Evolutionary conservation across 345 rosid species (phyloP), one percentile per base, ranked within the genome.

Genomic region (Cardamine chenopodiifolia): DNA sequence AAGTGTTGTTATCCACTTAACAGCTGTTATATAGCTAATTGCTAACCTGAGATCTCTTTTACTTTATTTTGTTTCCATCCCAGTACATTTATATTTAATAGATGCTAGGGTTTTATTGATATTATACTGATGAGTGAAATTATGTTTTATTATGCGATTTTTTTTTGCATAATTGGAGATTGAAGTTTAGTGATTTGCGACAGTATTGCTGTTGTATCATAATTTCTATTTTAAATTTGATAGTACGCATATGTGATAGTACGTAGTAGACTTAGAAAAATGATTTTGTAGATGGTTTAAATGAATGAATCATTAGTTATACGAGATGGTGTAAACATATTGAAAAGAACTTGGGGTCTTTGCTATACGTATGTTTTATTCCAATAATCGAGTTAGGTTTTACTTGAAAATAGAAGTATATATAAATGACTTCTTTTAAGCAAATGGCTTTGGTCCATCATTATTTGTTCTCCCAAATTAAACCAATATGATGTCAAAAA

Each of bases 1-100:
- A 76, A 62, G 42, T 54, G 70, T 53, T 76, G 70, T 69, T 68
- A 63, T 62, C 47, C 29, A 62, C 70, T 76, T 53, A 69, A 69
- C 70, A 76, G 70, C 79, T 69, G 56, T 62, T 70, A 34, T 9
- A 29, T 62, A 54, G 79, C 50, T 62, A 76, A 76, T 54, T 28
- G 59, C 70, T 75, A 69, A 62, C 79, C 40, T 62, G 70, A 66
- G 26, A 13, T 62, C 59, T 76, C 70, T 54, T 62, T 69, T 17
- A 68, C 39, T 53, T 60, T 63, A 22, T 25, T 35, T 49, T 66
- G 52, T 66, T 74, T 28, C 22, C 31, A 57, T 66, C 55, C 68
- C 19, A 56, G 45, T 55, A 34, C 48, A 22, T 23, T 62, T 62
- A 29, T 14, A 11, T 15, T 15, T 4, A 17, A 9, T 31, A 44